A percentile compares a stretch with the other conserved stretches of the same genome.
Conservation (phyloP, 2,329 filamentous ascomycete species). For the Tolypocladium capitatum region DNA sequence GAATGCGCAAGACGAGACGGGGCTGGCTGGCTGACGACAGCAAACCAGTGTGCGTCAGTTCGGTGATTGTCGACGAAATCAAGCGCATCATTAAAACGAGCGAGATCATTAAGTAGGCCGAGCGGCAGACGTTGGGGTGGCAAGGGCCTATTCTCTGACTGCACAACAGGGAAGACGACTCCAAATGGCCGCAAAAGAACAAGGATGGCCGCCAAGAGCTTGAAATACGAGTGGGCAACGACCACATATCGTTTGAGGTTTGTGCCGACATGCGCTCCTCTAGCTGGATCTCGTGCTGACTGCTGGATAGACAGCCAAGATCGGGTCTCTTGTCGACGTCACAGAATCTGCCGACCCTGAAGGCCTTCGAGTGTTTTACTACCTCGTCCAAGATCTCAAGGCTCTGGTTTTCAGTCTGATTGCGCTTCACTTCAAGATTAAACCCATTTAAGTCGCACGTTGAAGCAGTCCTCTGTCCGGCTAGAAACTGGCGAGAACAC, state of each 20-base stretch:
- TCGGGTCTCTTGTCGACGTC: slow-evolving; percentile 91
- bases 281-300: not conserved
- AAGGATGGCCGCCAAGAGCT: slow-evolving; percentile 96
- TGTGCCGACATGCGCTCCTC: slow-evolving; percentile 10
- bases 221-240: slow-evolving; percentile 83
- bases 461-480: slow-evolving; percentile 4
- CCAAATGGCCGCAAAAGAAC: slow-evolving; percentile 98
- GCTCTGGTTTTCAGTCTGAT: slow-evolving; percentile 94
- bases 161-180: slow-evolving; percentile 73
- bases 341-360: slow-evolving; percentile 93
- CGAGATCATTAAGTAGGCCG: slow-evolving; percentile 81
- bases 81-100: slow-evolving; percentile 94
- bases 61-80: slow-evolving; percentile 81
- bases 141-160: not conserved
- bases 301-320: slow-evolving; percentile 71
- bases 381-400: slow-evolving; percentile 93
- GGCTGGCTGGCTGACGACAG: not conserved
- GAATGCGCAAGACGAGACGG: not conserved
- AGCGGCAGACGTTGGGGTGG: not conserved
- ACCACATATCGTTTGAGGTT: slow-evolving; percentile 97
- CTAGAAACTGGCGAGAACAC: not conserved
- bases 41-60: slow-evolving; percentile 80
- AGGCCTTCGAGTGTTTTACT: slow-evolving; percentile 94
- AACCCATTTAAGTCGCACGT: slow-evolving; percentile 48
- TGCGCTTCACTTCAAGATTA: slow-evolving; percentile 93